Evolutionary conservation across 176 grass and related monocot genomes (phyloP).

Genomic region (Oryza glumipatula): DNA sequence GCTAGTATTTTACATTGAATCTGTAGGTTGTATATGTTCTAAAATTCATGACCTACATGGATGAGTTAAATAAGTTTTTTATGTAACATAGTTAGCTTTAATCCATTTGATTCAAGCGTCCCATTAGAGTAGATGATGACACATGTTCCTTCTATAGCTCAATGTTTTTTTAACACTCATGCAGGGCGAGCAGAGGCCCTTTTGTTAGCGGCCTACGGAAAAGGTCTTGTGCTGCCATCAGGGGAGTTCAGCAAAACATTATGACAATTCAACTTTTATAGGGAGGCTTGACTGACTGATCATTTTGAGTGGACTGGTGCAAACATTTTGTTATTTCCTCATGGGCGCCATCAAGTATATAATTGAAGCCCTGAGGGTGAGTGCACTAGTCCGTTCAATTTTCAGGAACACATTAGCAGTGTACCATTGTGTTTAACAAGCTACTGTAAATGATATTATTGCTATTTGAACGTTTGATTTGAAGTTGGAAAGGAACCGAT

Average conservation of each 20-base stretch:
- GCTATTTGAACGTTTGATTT: background rate
- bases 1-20: background rate
- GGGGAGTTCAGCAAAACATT: slow-evolving; percentile 36
- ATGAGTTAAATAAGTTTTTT: slow-evolving; percentile 14
- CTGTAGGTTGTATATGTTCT: background rate
- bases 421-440: slow-evolving; percentile 3
- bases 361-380: slow-evolving; percentile 11
- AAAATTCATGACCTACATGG: background rate
- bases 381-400: background rate
- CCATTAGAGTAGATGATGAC: background rate
- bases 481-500: background rate
- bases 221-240: slow-evolving; percentile 59
- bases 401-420: background rate
- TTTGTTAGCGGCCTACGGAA: slow-evolving; percentile 90
- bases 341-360: slow-evolving; percentile 24
- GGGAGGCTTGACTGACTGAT: slow-evolving; percentile 4
- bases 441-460: slow-evolving; percentile 19
- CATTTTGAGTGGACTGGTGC: slow-evolving; percentile 7
- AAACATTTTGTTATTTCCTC: background rate
- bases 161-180: background rate
- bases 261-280: slow-evolving; percentile 5
- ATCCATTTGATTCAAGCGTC: slow-evolving; percentile 8
- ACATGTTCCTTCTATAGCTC: slow-evolving; percentile 20
- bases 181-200: slow-evolving; percentile 95
- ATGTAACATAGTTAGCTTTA: slow-evolving; percentile 7